phyloP scores from a whole-genome alignment of 257 asterid species.

The Handroanthus guayacan region DNA sequence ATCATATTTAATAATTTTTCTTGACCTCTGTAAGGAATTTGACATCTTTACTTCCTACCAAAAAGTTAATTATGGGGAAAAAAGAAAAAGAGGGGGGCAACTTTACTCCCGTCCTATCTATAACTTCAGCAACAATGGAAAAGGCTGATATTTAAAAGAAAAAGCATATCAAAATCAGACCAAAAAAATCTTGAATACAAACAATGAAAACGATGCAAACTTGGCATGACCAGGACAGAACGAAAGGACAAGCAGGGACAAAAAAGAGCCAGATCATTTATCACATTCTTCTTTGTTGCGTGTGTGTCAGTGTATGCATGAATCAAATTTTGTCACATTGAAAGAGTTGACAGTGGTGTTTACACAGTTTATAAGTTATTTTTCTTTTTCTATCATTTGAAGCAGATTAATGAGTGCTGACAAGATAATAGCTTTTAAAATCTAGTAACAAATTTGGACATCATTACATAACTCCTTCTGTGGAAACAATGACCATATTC shows the following conservation, averaged over 20 bases:
- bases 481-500: too few species aligned
- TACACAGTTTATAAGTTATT: too few species aligned
- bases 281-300: conserved; percentile 38
- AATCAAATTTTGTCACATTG: too few species aligned
- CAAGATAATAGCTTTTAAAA: too few species aligned
- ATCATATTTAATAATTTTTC: background rate
- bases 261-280: conserved; percentile 44
- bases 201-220: conserved; percentile 20
- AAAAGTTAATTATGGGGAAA: too few species aligned
- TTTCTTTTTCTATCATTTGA: too few species aligned
- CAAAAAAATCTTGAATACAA: background rate
- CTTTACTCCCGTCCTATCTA: background rate
- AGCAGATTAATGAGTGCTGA: too few species aligned
- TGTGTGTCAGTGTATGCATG: too few species aligned
- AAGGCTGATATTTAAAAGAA: background rate
- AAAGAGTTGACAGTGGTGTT: too few species aligned
- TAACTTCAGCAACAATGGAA: background rate
- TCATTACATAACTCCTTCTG: too few species aligned
- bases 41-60: background rate
- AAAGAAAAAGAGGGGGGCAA: too few species aligned
- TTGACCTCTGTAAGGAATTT: conserved; percentile 2
- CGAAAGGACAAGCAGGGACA: conserved; percentile 41
- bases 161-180: conserved; percentile 5
- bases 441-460: too few species aligned
- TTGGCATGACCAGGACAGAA: conserved; percentile 27